phyloP scores from a whole-genome alignment of 352 stramenopile genomes.

The Globisporangium megalacanthum region DNA sequence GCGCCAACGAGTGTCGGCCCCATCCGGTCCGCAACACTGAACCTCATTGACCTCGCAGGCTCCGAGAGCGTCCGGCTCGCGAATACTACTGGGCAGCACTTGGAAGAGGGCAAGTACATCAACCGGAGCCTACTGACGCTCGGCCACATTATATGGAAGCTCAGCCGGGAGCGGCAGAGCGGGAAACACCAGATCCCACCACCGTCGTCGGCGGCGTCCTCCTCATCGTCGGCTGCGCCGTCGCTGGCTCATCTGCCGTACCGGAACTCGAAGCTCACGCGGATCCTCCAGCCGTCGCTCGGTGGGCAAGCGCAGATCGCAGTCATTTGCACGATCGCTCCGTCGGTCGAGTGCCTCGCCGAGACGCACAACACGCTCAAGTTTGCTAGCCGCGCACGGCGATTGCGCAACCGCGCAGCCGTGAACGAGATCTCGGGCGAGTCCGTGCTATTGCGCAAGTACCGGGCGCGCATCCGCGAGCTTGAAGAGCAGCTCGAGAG shows the following conservation, averaged over 20 bases:
- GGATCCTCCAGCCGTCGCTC: constrained; percentile 96
- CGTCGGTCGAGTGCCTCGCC: constrained; percentile 90
- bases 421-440: constrained; percentile 86
- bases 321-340: constrained; percentile 95
- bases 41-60: constrained; percentile 89
- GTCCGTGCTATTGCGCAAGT: constrained; percentile 59
- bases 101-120: constrained; percentile 88
- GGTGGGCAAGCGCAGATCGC: constrained; percentile 95
- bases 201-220: constrained; percentile 2
- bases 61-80: constrained; percentile 81
- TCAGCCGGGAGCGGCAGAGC: constrained; percentile 55
- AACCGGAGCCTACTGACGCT: constrained; percentile 90
- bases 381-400: constrained; percentile 92
- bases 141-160: constrained; percentile 93
- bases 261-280: constrained; percentile 97
- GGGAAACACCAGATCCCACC: constrained; percentile 7
- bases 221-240: background rate
- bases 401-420: constrained; percentile 89
- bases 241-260: constrained; percentile 89
- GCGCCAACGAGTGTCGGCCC: constrained; percentile 10
- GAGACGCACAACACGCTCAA: constrained; percentile 95
- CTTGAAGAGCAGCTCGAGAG: constrained; percentile 60
- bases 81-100: constrained; percentile 67
- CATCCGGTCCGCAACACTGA: constrained; percentile 80
- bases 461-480: constrained; percentile 56